These are phyloP conservation scores for Cordia subcordata DNA, from an alignment of 257 asterid species.

Conservation along the genomic window DNA sequence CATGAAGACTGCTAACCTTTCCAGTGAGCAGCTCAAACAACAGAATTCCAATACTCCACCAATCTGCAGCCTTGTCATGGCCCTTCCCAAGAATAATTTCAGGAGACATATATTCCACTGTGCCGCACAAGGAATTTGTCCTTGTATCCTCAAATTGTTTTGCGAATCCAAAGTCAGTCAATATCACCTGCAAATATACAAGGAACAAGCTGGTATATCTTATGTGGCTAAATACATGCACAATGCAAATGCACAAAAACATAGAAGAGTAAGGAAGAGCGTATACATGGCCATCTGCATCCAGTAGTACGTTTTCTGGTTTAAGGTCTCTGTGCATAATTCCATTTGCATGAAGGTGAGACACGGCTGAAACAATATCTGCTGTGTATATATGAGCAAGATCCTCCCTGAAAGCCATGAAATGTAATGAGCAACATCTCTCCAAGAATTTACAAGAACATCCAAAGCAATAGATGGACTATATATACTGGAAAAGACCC, in stretches of 20 bases:
- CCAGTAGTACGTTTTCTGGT: slow-evolving; percentile 6
- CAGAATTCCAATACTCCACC: slow-evolving; percentile 34
- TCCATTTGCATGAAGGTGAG: slow-evolving; percentile 1
- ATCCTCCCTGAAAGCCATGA: slow-evolving; percentile 45
- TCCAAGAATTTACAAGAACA: slow-evolving; percentile 1
- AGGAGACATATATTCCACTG: slow-evolving; percentile 9
- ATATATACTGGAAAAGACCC: slow-evolving; percentile 65
- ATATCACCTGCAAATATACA: slow-evolving; percentile 42
- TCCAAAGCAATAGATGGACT: slow-evolving; percentile 3
- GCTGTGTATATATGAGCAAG: slow-evolving; percentile 56
- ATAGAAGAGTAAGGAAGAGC: background rate
- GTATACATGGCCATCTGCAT: slow-evolving; percentile 54
- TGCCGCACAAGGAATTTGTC: slow-evolving; percentile 7
- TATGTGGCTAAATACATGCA: background rate
- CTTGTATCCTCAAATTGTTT: slow-evolving; percentile 2
- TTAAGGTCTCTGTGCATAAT: slow-evolving; percentile 14
- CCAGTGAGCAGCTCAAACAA: slow-evolving; percentile 62
- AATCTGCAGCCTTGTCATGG: slow-evolving; percentile 10
- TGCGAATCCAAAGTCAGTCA: slow-evolving; percentile 54
- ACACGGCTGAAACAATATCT: slow-evolving; percentile 45
- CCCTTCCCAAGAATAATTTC: slow-evolving; percentile 6
- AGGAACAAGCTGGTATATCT: background rate
- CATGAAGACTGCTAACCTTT: slow-evolving; percentile 32
- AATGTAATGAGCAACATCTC: slow-evolving; percentile 10
- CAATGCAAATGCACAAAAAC: background rate